Conservation (phyloP, 345 rosid species). For the Lagerstroemia speciosa region DNA sequence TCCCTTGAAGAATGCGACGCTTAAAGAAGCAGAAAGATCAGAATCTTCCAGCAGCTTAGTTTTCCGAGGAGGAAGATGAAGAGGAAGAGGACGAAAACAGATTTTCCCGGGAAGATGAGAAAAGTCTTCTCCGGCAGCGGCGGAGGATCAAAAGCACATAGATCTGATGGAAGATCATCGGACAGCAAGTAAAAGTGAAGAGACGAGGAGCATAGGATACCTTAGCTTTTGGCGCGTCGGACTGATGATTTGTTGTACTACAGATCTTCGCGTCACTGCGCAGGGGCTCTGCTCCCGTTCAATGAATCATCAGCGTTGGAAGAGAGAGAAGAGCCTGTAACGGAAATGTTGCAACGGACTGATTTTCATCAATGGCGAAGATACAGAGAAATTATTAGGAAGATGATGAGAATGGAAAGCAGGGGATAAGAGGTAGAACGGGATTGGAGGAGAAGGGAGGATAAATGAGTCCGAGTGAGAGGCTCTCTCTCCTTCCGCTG, state of each 20-base stretch:
- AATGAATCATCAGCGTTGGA: too few species aligned
- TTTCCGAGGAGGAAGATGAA: not conserved
- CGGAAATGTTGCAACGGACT: constrained; percentile 6
- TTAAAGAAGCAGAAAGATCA: not conserved
- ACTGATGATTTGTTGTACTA: not conserved
- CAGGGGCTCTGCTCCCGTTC: not conserved
- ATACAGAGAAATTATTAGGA: not conserved
- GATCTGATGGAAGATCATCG: too few species aligned
- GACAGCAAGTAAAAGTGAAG: too few species aligned
- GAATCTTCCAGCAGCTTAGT: constrained; percentile 12
- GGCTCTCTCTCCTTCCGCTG: too few species aligned
- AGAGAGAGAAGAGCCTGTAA: constrained; percentile 10
- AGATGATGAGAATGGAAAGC: not conserved
- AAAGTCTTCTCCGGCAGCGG: not conserved
- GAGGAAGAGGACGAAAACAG: constrained; percentile 3
- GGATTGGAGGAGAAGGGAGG: too few species aligned
- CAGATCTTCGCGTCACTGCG: too few species aligned
- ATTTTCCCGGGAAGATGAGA: not conserved
- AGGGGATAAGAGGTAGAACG: too few species aligned
- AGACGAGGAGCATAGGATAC: not conserved
- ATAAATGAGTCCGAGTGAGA: too few species aligned
- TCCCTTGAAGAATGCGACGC: not conserved
- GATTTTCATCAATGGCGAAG: not conserved
- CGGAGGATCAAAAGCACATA: too few species aligned
- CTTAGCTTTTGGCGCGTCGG: not conserved